Evolutionary conservation across 139 green algal species (phyloP).

Genomic region (Asterochloris erici): DNA sequence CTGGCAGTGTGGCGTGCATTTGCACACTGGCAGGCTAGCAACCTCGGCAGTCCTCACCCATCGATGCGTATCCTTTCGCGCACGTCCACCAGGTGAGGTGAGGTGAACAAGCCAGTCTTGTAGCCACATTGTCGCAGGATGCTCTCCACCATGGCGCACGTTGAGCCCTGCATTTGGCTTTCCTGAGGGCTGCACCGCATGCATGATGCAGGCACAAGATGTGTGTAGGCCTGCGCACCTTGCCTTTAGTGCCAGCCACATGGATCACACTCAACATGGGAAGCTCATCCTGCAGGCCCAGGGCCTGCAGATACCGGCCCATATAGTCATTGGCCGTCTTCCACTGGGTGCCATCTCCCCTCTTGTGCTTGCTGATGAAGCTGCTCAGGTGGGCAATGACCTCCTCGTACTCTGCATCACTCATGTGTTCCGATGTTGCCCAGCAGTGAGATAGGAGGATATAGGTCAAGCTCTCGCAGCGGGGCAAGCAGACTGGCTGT

Average conservation of each 20-base stretch:
- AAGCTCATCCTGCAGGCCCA: constrained; percentile 58
- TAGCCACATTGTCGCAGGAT: constrained; percentile 76
- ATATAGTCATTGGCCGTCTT: background rate
- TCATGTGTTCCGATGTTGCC: background rate
- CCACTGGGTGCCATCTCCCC: background rate
- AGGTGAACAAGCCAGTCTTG: constrained; percentile 85
- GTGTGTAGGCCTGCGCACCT: constrained; percentile 40
- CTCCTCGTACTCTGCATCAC: no score
- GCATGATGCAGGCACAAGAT: background rate
- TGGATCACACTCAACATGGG: constrained; percentile 74
- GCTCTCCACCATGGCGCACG: constrained; percentile 81
- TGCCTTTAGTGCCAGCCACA: constrained; percentile 91
- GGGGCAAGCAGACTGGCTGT: no score
- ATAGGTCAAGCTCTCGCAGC: no score
- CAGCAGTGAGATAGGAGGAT: no score
- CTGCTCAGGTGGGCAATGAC: no score
- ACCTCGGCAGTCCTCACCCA: constrained; percentile 37
- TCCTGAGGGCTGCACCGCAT: background rate
- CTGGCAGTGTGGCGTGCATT: background rate
- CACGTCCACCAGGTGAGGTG: constrained; percentile 84
- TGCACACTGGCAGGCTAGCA: background rate
- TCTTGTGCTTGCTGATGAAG: background rate
- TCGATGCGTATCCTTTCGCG: constrained; percentile 82
- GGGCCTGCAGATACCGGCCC: constrained; percentile 36
- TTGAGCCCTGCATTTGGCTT: constrained; percentile 64